Conservation (phyloP, 2,329 filamentous ascomycete species). For the Aspergillus thermomutatus region DNA sequence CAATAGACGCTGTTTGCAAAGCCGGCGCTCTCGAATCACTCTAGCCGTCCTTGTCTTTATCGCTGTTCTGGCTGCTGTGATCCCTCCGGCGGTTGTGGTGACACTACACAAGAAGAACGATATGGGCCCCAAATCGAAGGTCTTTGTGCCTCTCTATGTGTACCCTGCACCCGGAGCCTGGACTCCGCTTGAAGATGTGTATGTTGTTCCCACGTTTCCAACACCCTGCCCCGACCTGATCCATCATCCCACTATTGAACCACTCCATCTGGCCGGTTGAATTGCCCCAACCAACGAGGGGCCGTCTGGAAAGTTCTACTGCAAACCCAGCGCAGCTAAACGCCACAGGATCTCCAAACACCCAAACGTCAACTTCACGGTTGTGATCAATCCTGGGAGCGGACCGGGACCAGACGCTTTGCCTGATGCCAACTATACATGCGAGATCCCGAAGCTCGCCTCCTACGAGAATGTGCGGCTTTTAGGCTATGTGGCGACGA, state of each 20-base stretch:
- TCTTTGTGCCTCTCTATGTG: slow-evolving; percentile 49
- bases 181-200: slow-evolving; percentile 46
- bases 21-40: slow-evolving; percentile 27
- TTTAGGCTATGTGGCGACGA: slow-evolving; percentile 51
- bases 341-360: slow-evolving; percentile 35
- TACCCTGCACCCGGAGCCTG: slow-evolving; percentile 48
- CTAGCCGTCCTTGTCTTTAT: slow-evolving; percentile 25
- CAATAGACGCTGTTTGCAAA: slow-evolving; percentile 25
- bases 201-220: slow-evolving; percentile 21
- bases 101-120: slow-evolving; percentile 32
- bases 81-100: slow-evolving; percentile 33
- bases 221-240: not conserved
- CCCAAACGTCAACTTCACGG: slow-evolving; percentile 47
- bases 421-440: slow-evolving; percentile 44
- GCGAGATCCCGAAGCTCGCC: slow-evolving; percentile 40
- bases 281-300: slow-evolving; percentile 9
- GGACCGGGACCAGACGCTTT: slow-evolving; percentile 44
- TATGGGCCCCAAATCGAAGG: slow-evolving; percentile 37
- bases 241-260: slow-evolving; percentile 1
- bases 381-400: slow-evolving; percentile 48
- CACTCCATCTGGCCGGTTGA: not conserved
- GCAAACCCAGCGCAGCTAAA: slow-evolving; percentile 20
- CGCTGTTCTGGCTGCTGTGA: slow-evolving; percentile 30
- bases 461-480: slow-evolving; percentile 47
- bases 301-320: slow-evolving; percentile 9